Percentiles rank a stretch among this genome's conserved stretches.
Conservation (phyloP, 176 grass and related monocot genomes). For the Zizania latifolia region DNA sequence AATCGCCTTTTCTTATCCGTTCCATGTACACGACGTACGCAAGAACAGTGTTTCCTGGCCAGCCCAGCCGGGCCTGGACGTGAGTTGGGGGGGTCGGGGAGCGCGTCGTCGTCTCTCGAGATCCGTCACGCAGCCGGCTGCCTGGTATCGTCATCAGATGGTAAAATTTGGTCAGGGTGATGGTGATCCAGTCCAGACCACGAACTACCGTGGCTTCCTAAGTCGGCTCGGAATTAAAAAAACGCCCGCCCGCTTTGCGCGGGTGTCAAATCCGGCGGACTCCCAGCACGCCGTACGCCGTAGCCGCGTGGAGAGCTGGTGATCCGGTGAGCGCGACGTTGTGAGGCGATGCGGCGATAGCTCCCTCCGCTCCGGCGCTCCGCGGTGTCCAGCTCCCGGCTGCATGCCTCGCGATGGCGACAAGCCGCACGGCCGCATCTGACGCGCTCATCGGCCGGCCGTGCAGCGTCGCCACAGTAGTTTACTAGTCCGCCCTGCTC, state of each 20-base stretch:
- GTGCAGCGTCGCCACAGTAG: not conserved
- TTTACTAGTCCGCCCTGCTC: not conserved
- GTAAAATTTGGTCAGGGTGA: not conserved
- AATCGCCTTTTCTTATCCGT: not conserved
- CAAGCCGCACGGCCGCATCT: not conserved
- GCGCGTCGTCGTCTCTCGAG: not conserved
- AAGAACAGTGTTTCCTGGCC: not conserved
- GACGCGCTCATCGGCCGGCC: not conserved
- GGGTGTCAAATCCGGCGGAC: not conserved
- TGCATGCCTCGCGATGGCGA: not conserved
- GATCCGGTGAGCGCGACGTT: not conserved
- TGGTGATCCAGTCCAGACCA: not conserved
- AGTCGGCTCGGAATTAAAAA: not conserved
- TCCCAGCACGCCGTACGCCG: not conserved
- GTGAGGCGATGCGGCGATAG: conserved; percentile 3
- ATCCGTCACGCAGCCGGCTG: not conserved
- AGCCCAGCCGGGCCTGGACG: not conserved
- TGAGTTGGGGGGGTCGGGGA: not conserved
- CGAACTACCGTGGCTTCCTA: not conserved
- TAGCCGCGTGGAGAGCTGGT: conserved; percentile 29
- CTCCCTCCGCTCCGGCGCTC: not conserved
- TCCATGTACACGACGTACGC: not conserved
- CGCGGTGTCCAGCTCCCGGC: not conserved
- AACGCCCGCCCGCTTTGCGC: not conserved
- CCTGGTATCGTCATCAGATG: not conserved